Conservation (phyloP, 2,329 filamentous ascomycete species). For the Fusarium phyllophilum region DNA sequence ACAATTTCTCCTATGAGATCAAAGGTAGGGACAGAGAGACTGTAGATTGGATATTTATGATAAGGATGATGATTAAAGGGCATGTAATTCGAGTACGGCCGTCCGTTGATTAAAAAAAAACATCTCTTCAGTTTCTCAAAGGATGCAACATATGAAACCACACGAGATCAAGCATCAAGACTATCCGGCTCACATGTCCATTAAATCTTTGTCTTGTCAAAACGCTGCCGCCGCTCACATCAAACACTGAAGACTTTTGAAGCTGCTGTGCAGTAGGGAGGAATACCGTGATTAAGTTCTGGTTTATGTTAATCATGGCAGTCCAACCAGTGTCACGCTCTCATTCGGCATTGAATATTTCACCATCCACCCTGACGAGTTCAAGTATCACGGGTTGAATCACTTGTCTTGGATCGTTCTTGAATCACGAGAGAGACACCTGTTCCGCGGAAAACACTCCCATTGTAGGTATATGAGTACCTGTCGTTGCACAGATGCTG, state of each 20-base stretch:
- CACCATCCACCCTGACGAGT: not conserved
- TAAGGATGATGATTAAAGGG: not conserved
- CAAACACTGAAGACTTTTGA: too few relatives aligned
- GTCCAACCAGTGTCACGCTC: not conserved
- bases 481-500: not conserved
- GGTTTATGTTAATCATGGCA: too few relatives aligned
- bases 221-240: too few relatives aligned
- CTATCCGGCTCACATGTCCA: not conserved
- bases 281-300: too few relatives aligned
- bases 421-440: accelerated
- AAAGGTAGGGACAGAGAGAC: not conserved
- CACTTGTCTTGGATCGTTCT: not conserved
- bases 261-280: too few relatives aligned
- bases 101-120: not conserved
- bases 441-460: not conserved
- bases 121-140: not conserved
- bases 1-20: not conserved
- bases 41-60: not conserved
- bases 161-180: not conserved
- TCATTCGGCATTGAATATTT: not conserved
- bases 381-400: not conserved
- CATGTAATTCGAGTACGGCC: not conserved
- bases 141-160: not conserved
- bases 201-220: too few relatives aligned
- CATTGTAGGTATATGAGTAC: not conserved